These are phyloP conservation scores for Rhododendron vialii DNA, from an alignment of 148 eudicot genomes.

Conservation along the genomic window DNA sequence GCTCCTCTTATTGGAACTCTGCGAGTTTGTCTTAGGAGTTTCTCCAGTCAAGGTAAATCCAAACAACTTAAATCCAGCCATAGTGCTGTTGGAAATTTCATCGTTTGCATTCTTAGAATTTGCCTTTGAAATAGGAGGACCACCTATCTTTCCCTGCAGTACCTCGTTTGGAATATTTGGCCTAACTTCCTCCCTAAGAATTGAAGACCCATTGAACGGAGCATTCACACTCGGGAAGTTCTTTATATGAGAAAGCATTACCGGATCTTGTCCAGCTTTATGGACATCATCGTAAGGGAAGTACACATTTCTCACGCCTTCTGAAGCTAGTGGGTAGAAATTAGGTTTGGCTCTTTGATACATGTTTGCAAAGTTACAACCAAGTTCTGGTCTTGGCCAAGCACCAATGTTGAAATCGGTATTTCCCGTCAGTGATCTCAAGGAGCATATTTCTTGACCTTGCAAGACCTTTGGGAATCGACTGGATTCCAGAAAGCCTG, in stretches of 20 bases:
- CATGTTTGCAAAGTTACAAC: conserved; percentile 35
- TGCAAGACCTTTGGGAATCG: conserved; percentile 94
- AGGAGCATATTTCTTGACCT: conserved; percentile 96
- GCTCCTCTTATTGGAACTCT: conserved; percentile 64
- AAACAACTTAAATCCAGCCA: conserved; percentile 49
- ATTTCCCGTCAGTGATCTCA: conserved; percentile 56
- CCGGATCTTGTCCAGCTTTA: conserved; percentile 32
- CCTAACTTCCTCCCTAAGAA: conserved; percentile 23
- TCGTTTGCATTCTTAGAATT: conserved; percentile 27
- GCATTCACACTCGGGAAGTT: conserved; percentile 29
- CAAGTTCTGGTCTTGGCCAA: conserved; percentile 40
- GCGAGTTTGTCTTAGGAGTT: conserved; percentile 30
- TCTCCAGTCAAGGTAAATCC: conserved; percentile 63
- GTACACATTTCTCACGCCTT: conserved; percentile 57
- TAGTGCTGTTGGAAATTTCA: conserved; percentile 29
- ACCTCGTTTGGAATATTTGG: conserved; percentile 28
- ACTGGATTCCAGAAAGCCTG: conserved; percentile 61
- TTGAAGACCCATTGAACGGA: conserved; percentile 17
- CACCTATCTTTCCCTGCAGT: conserved; percentile 23
- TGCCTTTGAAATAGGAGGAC: conserved; percentile 15
- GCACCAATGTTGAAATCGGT: conserved; percentile 33
- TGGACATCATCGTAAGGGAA: conserved; percentile 43
- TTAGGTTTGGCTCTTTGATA: conserved; percentile 39
- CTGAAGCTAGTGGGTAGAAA: conserved; percentile 74
- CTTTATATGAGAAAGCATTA: conserved; percentile 22